Base-by-base conservation (phyloP, 805 yeast genomes). In the Pichia eremophila region DNA sequence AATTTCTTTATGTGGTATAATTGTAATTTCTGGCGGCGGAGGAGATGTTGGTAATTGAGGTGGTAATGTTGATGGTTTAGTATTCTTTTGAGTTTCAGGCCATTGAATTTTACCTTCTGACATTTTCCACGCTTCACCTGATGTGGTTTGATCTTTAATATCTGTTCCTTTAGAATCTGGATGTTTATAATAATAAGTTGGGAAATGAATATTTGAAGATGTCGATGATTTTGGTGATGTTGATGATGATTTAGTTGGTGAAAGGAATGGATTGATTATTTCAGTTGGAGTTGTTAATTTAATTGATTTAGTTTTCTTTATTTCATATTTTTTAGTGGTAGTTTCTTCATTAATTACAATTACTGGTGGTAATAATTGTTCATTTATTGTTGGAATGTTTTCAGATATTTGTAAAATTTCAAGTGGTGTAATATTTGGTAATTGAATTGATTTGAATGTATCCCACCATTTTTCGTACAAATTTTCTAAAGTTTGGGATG, bases 101-200 rank as follows among this genome's bases (percentile, higher is more conserved):
- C 58, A 56, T 17, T 28, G 22, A 28, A 56, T n/a, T 38, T 48
- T 54, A 27, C 50, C 40, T 40, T 65, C 70, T 2, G 54, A 49
- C 41, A 66, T 49, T 46, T 54, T 63, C 57, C 59, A 59, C 6
- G 63, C 69, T 50, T 66, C 69, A 35, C 69, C 69, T n/a, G 54
- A 47, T 12, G 47, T 47, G 7, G 56, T 44, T 38, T 53, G 49
- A 42, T 57, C 56, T 10, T 36, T 31, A 17, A 56, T 46, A 8
- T 51, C 42, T 7, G 32, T 34, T 4, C 34, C 41, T 9, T 39
- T 31, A 9, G 37, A 2, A 14, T 53, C 48, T 2, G 55, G 54
- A 29, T 51, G 51, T 17, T 55, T 56, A 32, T 61, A 60, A 31
- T 57, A 54, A 35, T 47, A 60, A 6, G 51, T 57, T n/a, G 66